Percentiles rank a stretch among this genome's conserved stretches.
phyloP scores from a whole-genome alignment of 352 stramenopile species.

The Phytophthora litchii region DNA sequence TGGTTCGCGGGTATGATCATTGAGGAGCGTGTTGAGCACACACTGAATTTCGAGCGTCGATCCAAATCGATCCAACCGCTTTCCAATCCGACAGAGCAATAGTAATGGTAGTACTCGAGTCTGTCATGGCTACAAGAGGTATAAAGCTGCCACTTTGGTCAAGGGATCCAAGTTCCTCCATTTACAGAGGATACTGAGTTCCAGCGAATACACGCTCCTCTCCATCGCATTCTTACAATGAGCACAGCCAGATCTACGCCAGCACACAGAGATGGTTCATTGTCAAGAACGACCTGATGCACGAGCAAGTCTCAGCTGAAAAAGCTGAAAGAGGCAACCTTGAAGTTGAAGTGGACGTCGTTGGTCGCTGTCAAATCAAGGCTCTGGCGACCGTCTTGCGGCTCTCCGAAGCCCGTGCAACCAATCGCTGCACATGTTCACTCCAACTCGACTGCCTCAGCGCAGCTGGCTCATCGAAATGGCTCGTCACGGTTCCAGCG shows the following conservation, averaged over 20 bases:
- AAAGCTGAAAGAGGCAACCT: slow-evolving; percentile 19
- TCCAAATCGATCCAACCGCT: no score
- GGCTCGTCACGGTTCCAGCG: slow-evolving; percentile 21
- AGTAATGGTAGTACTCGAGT: slow-evolving; percentile 9
- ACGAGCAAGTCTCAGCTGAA: slow-evolving; percentile 7
- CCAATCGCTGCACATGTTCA: slow-evolving; percentile 9
- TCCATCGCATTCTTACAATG: neutral
- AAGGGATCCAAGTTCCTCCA: no score
- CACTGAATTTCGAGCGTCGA: no score
- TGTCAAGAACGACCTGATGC: neutral
- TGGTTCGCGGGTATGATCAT: neutral
- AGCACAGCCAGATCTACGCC: slow-evolving; percentile 6
- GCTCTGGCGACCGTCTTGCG: neutral
- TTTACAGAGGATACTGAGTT: no score
- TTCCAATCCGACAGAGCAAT: neutral
- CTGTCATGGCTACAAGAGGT: slow-evolving; percentile 11
- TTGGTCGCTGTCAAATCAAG: slow-evolving; percentile 19
- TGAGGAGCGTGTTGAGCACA: no score
- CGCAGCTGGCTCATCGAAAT: slow-evolving; percentile 33
- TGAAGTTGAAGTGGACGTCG: slow-evolving; percentile 32
- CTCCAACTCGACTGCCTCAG: slow-evolving; percentile 23
- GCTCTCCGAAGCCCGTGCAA: slow-evolving; percentile 10
- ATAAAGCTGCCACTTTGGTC: neutral
- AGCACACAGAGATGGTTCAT: slow-evolving; percentile 5
- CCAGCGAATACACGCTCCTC: neutral